Percentiles rank a stretch among this genome's conserved stretches.
Conservation (phyloP, 2,329 filamentous ascomycete species). For the Chlorencoelia australis region DNA sequence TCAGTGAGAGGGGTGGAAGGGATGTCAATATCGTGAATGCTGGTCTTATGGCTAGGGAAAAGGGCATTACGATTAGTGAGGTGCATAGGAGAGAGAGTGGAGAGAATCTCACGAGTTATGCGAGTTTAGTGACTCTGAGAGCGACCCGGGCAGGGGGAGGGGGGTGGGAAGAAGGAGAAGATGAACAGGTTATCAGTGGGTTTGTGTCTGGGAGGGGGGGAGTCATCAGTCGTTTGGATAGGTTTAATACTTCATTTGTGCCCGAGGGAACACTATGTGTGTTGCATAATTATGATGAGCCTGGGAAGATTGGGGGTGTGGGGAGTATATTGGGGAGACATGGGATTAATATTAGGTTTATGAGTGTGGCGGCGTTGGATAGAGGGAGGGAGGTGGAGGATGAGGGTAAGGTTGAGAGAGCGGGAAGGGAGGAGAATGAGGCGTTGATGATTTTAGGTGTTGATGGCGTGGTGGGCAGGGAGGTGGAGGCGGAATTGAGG, state of each 20-base stretch:
- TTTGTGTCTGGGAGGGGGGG: conserved; percentile 54
- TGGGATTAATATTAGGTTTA: conserved; percentile 70
- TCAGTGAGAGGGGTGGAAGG: conserved; percentile 53
- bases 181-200: conserved; percentile 45
- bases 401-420: conserved; percentile 22
- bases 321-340: conserved; percentile 59
- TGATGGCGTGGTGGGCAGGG: conserved; percentile 50
- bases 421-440: conserved; percentile 40
- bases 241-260: conserved; percentile 64
- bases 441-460: conserved; percentile 77
- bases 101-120: conserved; percentile 56
- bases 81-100: conserved; percentile 52
- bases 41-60: conserved; percentile 62
- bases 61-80: conserved; percentile 69
- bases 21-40: conserved; percentile 82
- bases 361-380: conserved; percentile 55
- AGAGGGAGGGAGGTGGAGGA: conserved; percentile 13
- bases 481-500: conserved; percentile 40
- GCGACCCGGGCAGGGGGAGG: not conserved
- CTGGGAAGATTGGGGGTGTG: conserved; percentile 74
- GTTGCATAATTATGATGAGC: conserved; percentile 70
- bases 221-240: conserved; percentile 63
- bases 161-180: conserved; percentile 24
- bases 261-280: conserved; percentile 68
- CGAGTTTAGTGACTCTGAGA: conserved; percentile 60